Evolutionary conservation across 306 rosid genomes (phyloP), one percentile per base, ranked within the genome.

Genomic region (Prunus campanulata): DNA sequence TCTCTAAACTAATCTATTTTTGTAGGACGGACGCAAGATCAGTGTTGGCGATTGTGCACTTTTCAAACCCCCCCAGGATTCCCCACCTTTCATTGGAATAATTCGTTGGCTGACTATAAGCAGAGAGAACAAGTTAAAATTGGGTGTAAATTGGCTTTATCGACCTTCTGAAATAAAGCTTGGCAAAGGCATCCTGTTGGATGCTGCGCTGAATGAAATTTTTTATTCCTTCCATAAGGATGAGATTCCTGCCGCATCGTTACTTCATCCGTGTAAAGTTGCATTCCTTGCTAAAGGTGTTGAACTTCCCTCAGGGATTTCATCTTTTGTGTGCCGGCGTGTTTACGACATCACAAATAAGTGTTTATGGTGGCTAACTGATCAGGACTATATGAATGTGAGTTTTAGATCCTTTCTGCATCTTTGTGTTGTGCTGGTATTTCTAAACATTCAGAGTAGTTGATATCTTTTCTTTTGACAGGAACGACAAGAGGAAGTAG

Each of bases 251-350:
- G 98, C 93, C 73, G 96, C 97, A 83, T 91, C 97, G 12, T 70
- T 93, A 88, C 92, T 93, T 80, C 98, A 93, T 91, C 97, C 92
- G 63, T 93, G 98, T 88, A 93, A 90, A 91, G 98, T 93, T 42
- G 87, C 97, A 56, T 93, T 93, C 87, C 98, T 93, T 80, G 90
- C 85, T 83, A 91, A 91, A 82, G 97, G 98, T 78, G 90, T 85
- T 86, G 93, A 93, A 80, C 97, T 93, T 86, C 97, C 93, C 46
- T 70, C 93, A 71, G 96, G 97, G 93, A 81, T 88, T 77, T 91
- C 96, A 64, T 88, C 98, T 77, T 93, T 93, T 91, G 97, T 93
- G 77, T 93, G 98, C 84, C 78, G 98, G 74, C 89, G 92, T 66
- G 96, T 93, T 76, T 93, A 86, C 73, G 98, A 93, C 70, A 91